Percentiles rank a stretch among this genome's conserved stretches.
phyloP scores from a whole-genome alignment of 2,329 filamentous ascomycete species.

The Cercospora zeae-maydis region DNA sequence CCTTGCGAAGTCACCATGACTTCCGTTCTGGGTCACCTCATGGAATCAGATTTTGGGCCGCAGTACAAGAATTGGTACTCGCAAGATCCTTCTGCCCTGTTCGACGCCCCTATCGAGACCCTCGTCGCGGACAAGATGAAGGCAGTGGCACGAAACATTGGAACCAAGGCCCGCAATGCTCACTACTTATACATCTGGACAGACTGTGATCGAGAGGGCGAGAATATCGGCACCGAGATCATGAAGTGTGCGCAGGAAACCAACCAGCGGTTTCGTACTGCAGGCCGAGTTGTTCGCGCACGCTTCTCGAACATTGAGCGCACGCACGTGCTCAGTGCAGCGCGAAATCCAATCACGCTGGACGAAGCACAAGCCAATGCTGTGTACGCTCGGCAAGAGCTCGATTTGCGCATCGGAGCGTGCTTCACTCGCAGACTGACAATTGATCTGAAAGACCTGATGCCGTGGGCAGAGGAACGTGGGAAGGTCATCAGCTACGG shows the following conservation, averaged over 20 bases:
- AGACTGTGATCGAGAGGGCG: constrained; percentile 95
- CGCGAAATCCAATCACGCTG: constrained; percentile 69
- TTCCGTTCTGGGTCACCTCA: constrained; percentile 84
- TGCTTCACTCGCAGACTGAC: constrained; percentile 90
- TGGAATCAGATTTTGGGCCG: constrained; percentile 69
- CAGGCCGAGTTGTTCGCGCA: constrained; percentile 70
- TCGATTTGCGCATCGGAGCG: constrained; percentile 87
- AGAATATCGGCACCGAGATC: constrained; percentile 92
- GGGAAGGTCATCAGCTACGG: constrained; percentile 34
- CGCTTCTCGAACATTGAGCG: constrained; percentile 94
- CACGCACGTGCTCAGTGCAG: constrained; percentile 85
- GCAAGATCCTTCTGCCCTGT: constrained; percentile 74
- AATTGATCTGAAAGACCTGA: constrained; percentile 68
- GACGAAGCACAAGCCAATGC: constrained; percentile 85
- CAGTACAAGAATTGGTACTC: constrained; percentile 76
- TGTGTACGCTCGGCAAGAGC: constrained; percentile 81
- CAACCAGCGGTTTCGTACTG: constrained; percentile 60
- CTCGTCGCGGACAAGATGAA: constrained; percentile 70
- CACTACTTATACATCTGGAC: constrained; percentile 92
- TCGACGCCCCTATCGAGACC: constrained; percentile 72
- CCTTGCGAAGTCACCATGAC: constrained; percentile 87
- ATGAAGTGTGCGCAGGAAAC: constrained; percentile 71
- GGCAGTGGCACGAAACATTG: constrained; percentile 79
- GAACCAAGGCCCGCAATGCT: constrained; percentile 68
- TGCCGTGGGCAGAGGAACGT: constrained; percentile 66